A percentile compares a stretch with the other conserved stretches of the same genome.
Conservation (phyloP, 768 basidiomycete species). For the Leccinum imitatum region DNA sequence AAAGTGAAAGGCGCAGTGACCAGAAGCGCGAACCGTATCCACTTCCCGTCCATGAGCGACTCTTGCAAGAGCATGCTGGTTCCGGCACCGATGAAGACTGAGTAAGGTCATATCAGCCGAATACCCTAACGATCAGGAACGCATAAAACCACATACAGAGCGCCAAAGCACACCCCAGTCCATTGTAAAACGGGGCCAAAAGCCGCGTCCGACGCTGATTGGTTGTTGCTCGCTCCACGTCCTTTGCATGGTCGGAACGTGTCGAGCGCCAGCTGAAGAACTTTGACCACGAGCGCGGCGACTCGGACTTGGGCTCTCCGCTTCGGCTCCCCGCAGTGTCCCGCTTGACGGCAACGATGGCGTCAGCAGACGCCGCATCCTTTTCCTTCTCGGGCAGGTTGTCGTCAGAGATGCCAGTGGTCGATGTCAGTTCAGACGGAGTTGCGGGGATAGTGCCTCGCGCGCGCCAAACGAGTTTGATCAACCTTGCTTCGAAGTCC, state of each 20-base stretch:
- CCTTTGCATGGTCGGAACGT: slow-evolving; percentile 37
- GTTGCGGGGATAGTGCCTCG: slow-evolving; percentile 37
- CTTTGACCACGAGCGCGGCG: slow-evolving; percentile 19
- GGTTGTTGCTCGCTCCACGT: slow-evolving; percentile 50
- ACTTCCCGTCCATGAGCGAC: slow-evolving; percentile 62
- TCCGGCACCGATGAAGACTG: slow-evolving; percentile 73
- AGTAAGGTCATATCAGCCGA: slow-evolving; percentile 4
- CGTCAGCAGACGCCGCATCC: slow-evolving; percentile 18
- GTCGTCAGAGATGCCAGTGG: slow-evolving; percentile 51
- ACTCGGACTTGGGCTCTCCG: neutral
- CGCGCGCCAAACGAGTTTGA: slow-evolving; percentile 75
- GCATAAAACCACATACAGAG: slow-evolving; percentile 47
- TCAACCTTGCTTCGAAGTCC: slow-evolving; percentile 76
- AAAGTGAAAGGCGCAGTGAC: slow-evolving; percentile 68
- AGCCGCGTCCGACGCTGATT: slow-evolving; percentile 52
- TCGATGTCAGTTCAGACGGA: slow-evolving; percentile 41
- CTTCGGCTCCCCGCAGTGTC: neutral
- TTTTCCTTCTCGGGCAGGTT: slow-evolving; percentile 52
- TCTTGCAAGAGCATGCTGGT: slow-evolving; percentile 59
- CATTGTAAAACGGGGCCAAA: slow-evolving; percentile 71
- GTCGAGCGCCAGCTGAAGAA: slow-evolving; percentile 48
- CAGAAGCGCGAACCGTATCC: slow-evolving; percentile 63
- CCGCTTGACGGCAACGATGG: slow-evolving; percentile 8
- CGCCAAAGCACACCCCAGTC: slow-evolving; percentile 64
- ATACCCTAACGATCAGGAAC: neutral